phyloP scores from a whole-genome alignment of 1,139 yeast species.

The Williopsis jadinii region DNA sequence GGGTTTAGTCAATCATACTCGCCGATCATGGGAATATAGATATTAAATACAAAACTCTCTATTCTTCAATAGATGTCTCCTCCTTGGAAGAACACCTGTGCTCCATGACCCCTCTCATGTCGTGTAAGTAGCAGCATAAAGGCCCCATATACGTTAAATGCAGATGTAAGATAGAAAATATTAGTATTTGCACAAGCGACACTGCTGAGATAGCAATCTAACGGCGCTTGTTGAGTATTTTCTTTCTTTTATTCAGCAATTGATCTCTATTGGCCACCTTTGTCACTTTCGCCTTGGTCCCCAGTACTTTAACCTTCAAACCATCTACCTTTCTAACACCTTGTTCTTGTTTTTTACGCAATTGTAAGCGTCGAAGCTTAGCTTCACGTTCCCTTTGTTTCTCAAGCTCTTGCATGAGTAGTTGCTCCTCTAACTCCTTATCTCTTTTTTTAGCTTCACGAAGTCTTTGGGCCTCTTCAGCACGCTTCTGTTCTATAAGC shows the following conservation, averaged over 20 bases:
- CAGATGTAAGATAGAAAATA: no score
- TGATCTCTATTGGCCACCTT: slow-evolving; percentile 15
- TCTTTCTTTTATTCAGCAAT: slow-evolving; percentile 19
- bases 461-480: slow-evolving; percentile 16
- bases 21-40: no score
- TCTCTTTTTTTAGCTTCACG: slow-evolving; percentile 13
- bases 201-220: no score
- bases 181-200: no score
- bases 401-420: slow-evolving; percentile 10
- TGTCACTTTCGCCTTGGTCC: slow-evolving; percentile 3
- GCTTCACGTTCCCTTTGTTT: slow-evolving; percentile 12
- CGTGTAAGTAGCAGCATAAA: no score
- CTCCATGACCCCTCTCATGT: no score
- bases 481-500: slow-evolving; percentile 21
- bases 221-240: slow-evolving; percentile 14
- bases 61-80: no score
- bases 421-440: slow-evolving; percentile 13
- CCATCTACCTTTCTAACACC: slow-evolving; percentile 17
- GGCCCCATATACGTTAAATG: no score
- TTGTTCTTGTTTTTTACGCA: slow-evolving; percentile 6
- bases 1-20: no score
- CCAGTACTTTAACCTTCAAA: slow-evolving; percentile 16
- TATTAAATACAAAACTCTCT: no score
- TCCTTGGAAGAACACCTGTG: no score
- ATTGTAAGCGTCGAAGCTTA: slow-evolving; percentile 11